Evolutionary conservation across 352 stramenopile species (phyloP), one percentile per base, ranked within the genome.

Genomic region (Phytophthora colocasiae): DNA sequence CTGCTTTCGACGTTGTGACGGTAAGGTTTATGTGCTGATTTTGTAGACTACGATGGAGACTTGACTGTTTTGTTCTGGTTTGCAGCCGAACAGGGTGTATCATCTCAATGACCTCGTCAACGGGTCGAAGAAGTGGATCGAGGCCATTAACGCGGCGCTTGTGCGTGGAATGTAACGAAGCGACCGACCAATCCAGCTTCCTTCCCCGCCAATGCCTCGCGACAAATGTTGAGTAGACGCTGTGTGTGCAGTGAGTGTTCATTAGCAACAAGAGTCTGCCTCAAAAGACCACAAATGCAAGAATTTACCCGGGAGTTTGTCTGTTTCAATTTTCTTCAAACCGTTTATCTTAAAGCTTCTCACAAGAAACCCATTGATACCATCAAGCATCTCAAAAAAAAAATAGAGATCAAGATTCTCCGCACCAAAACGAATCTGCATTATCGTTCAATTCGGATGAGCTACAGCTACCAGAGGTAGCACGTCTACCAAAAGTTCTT

Each of bases 61-160:
- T 10, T 43, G 38, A 19, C n/a, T 43, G 17, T 39, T 43, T 3
- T 66, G 46, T 51, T 62, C 48, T 58, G 17, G 9, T 40, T 44
- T 57, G 10, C 39, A 96, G 88, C 88, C 88, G 9, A 95, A 96
- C 54, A 83, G 88, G 48, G 86, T 90, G 55, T 96, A 96, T 69
- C 88, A 96, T 78, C 67, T 96, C 62, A 93, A 92, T 63, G 86
- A 96, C 63, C 71, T 93, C 63, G 86, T 94, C 65, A 95, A 96
- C 58, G 88, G 88, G 32, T 95, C 88, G 31, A 95, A 95, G 78
- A 96, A 96, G 62, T 96, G 88, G 88, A 88, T 94, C 26, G 88
- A 96, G 50, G 86, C 88, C 46, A 93, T 96, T 66, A 96, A 96
- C 67, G 80, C 85, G 26, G 84, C 85, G 54, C 77, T 95, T 69